phyloP scores from a whole-genome alignment of 2,329 filamentous ascomycete genomes.

The Stagonosporopsis chrysanthemi region DNA sequence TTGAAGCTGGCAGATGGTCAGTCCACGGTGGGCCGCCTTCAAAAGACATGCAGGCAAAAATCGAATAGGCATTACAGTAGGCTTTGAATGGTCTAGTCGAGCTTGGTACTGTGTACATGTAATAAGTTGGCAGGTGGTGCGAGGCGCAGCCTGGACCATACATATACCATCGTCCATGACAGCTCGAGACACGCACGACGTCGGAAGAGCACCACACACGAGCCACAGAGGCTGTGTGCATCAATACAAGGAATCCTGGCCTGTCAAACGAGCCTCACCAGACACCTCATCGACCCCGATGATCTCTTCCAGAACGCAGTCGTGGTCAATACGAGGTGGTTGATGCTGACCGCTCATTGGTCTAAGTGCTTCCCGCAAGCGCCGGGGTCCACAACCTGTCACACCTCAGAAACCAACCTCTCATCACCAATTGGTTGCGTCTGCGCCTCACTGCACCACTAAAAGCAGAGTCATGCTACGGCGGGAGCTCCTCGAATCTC shows the following conservation, averaged over 20 bases:
- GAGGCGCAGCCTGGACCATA: slow-evolving; percentile 18
- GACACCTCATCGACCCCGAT: slow-evolving; percentile 15
- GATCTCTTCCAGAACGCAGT: slow-evolving; percentile 14
- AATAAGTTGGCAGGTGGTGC: not conserved
- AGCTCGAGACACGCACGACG: slow-evolving; percentile 15
- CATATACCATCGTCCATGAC: not conserved
- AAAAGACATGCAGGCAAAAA: not conserved
- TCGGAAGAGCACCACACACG: not conserved
- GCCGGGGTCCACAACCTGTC: slow-evolving; percentile 37
- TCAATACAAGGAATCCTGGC: not conserved
- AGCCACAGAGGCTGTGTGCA: slow-evolving; percentile 28
- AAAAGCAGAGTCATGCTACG: slow-evolving; percentile 34
- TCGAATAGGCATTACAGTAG: not conserved
- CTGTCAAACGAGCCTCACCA: slow-evolving; percentile 20
- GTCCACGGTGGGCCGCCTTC: not conserved
- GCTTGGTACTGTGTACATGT: slow-evolving; percentile 8
- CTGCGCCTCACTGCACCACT: slow-evolving; percentile 44
- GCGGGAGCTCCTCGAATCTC: slow-evolving; percentile 42
- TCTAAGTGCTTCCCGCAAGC: slow-evolving; percentile 31
- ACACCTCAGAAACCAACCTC: slow-evolving; percentile 33
- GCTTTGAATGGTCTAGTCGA: not conserved
- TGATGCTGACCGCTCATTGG: slow-evolving; percentile 35
- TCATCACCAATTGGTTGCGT: slow-evolving; percentile 40
- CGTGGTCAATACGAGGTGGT: slow-evolving; percentile 22
- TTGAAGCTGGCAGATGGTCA: not conserved